phyloP scores from a whole-genome alignment of 805 yeast species.

The Candida insectalens region DNA sequence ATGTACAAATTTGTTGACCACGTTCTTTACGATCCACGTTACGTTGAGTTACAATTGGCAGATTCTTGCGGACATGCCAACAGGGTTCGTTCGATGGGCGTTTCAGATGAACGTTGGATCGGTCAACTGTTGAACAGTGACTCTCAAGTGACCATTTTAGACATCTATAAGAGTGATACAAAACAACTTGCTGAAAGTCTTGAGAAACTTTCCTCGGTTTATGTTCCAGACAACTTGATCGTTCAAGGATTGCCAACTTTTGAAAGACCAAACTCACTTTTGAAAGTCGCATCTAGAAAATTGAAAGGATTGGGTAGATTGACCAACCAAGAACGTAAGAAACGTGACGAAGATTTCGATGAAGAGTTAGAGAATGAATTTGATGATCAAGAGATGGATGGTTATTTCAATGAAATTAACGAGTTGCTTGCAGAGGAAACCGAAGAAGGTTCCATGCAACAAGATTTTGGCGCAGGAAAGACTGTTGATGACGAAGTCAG shows the following conservation, averaged over 20 bases:
- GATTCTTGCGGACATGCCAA: conserved; percentile 1
- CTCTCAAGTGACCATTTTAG: conserved; percentile 4
- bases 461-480: background rate
- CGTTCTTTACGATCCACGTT: conserved; percentile 12
- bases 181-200: conserved; percentile 8
- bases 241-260: conserved; percentile 26
- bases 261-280: conserved; percentile 7
- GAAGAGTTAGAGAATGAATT: conserved; percentile 13
- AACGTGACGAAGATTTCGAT: conserved; percentile 1
- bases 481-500: conserved; percentile 5
- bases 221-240: conserved; percentile 11
- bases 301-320: conserved; percentile 4
- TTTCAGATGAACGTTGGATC: conserved; percentile 1
- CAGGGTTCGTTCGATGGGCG: background rate
- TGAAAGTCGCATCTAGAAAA: conserved; percentile 10
- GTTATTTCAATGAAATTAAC: conserved; percentile 22
- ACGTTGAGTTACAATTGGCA: background rate
- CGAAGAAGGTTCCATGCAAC: conserved; percentile 14
- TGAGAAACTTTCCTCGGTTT: conserved; percentile 8
- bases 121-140: conserved; percentile 1
- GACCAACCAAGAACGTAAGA: too few species aligned
- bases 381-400: conserved; percentile 19
- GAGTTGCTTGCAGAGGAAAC: conserved; percentile 18
- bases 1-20: conserved; percentile 11
- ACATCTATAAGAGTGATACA: conserved; percentile 4